phyloP scores from a whole-genome alignment of 2,329 filamentous ascomycete species.

The Fusarium veterinarium region DNA sequence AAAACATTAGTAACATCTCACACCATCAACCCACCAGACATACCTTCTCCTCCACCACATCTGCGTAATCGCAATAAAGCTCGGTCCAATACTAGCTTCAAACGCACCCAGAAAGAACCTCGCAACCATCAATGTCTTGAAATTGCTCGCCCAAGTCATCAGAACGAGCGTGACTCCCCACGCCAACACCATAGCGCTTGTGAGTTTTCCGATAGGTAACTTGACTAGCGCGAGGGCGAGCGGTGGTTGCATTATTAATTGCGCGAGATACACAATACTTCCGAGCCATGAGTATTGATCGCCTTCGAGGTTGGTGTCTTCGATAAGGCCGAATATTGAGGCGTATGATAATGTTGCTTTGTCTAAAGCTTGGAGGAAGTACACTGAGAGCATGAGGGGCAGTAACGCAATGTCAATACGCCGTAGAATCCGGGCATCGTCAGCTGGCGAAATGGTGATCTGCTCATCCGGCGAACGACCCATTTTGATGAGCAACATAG shows the following conservation, averaged over 20 bases:
- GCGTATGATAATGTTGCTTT: constrained; percentile 72
- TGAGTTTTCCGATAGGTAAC: constrained; percentile 70
- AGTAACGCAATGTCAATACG: constrained; percentile 56
- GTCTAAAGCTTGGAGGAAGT: constrained; percentile 72
- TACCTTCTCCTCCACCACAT: constrained; percentile 70
- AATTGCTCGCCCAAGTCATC: constrained; percentile 65
- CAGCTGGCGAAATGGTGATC: constrained; percentile 48
- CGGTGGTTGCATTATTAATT: constrained; percentile 67
- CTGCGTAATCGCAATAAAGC: constrained; percentile 67
- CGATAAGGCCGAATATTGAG: constrained; percentile 71
- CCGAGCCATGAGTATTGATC: constrained; percentile 71
- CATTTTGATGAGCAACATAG: constrained; percentile 58
- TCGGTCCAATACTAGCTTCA: constrained; percentile 60
- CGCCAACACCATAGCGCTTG: constrained; percentile 65
- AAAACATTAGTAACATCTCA: constrained; percentile 8
- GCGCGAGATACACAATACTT: constrained; percentile 70
- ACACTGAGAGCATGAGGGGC: constrained; percentile 65
- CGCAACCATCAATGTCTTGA: constrained; percentile 60
- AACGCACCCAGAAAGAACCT: constrained; percentile 69
- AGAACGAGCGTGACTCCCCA: constrained; percentile 65
- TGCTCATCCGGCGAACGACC: constrained; percentile 50
- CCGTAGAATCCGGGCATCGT: constrained; percentile 51
- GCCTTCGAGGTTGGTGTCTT: constrained; percentile 67
- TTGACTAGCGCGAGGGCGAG: constrained; percentile 69
- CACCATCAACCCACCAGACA: not conserved